Evolutionary conservation across 2,329 filamentous ascomycete genomes (phyloP).

Genomic region (Bimuria novae-zelandiae): DNA sequence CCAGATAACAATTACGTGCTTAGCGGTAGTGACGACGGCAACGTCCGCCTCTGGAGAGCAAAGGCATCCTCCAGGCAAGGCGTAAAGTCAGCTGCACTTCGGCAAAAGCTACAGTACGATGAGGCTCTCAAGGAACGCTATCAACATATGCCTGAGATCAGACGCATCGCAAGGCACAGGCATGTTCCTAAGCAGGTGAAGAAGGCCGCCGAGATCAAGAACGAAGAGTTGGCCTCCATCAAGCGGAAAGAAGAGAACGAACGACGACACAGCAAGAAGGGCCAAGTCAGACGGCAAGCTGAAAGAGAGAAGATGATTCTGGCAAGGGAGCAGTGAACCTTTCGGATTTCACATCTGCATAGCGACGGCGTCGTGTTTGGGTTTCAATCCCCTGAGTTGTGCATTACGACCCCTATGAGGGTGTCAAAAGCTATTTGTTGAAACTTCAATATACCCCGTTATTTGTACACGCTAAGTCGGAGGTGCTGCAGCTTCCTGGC

Average conservation of each 20-base stretch:
- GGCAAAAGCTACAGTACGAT: slow-evolving; percentile 91
- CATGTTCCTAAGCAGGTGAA: slow-evolving; percentile 92
- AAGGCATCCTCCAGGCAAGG: slow-evolving; percentile 82
- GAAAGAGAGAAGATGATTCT: slow-evolving; percentile 95
- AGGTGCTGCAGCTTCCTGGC: too few species aligned
- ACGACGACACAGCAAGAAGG: slow-evolving; percentile 85
- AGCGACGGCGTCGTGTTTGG: slow-evolving; percentile 37
- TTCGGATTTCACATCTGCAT: slow-evolving; percentile 26
- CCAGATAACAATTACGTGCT: slow-evolving; percentile 89
- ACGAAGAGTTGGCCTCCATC: slow-evolving; percentile 81
- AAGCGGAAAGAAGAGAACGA: slow-evolving; percentile 95
- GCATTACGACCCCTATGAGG: too few species aligned
- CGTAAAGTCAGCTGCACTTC: slow-evolving; percentile 81
- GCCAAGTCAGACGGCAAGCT: slow-evolving; percentile 70
- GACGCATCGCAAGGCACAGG: slow-evolving; percentile 85
- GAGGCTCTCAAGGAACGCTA: slow-evolving; percentile 81
- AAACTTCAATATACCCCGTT: slow-evolving; percentile 1
- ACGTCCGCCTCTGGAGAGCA: slow-evolving; percentile 86
- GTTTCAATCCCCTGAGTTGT: not conserved
- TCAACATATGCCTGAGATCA: slow-evolving; percentile 94
- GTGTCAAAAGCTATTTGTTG: not conserved
- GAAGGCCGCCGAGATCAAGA: slow-evolving; percentile 95
- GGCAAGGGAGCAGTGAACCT: slow-evolving; percentile 61
- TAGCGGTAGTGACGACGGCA: slow-evolving; percentile 91
- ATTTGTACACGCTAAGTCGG: too few species aligned